Evolutionary conservation across 2,329 filamentous ascomycete genomes (phyloP).

Genomic region (Leptosphaerulina australis): DNA sequence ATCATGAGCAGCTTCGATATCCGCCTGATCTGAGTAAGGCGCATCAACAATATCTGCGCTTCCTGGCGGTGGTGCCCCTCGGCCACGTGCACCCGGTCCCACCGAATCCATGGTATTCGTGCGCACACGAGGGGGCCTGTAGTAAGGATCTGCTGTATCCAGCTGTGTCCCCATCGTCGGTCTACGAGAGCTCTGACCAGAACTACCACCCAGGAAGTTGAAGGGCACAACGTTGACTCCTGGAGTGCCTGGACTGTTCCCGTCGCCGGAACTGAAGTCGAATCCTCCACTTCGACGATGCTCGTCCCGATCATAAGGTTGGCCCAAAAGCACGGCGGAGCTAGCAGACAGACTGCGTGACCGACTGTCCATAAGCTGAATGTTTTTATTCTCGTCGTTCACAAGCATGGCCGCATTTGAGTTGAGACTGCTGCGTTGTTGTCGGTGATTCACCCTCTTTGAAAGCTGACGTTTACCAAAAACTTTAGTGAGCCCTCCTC

Average conservation of each 20-base stretch:
- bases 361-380: constrained; percentile 59
- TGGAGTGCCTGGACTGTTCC: constrained; percentile 69
- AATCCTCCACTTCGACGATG: constrained; percentile 58
- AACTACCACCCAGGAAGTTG: constrained; percentile 66
- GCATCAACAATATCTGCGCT: constrained; percentile 56
- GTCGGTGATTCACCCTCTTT: constrained; percentile 68
- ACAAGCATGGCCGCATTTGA: constrained; percentile 83
- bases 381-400: constrained; percentile 68
- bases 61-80: constrained; percentile 49
- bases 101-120: constrained; percentile 62
- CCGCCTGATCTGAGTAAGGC: constrained; percentile 54
- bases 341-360: constrained; percentile 66
- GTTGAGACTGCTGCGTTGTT: constrained; percentile 78
- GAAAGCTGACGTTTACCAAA: constrained; percentile 91
- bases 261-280: constrained; percentile 61
- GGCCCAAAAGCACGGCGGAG: constrained; percentile 66
- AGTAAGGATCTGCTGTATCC: constrained; percentile 74
- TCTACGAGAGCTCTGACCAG: constrained; percentile 51
- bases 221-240: constrained; percentile 72
- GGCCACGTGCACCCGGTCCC: constrained; percentile 54
- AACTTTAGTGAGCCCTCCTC: constrained; percentile 82
- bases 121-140: constrained; percentile 78
- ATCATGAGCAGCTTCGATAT: constrained; percentile 40
- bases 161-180: constrained; percentile 44
- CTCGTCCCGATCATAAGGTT: constrained; percentile 50